Evolutionary conservation across 2,329 filamentous ascomycete genomes (phyloP).

Genomic region (Intubia oerlemansii): DNA sequence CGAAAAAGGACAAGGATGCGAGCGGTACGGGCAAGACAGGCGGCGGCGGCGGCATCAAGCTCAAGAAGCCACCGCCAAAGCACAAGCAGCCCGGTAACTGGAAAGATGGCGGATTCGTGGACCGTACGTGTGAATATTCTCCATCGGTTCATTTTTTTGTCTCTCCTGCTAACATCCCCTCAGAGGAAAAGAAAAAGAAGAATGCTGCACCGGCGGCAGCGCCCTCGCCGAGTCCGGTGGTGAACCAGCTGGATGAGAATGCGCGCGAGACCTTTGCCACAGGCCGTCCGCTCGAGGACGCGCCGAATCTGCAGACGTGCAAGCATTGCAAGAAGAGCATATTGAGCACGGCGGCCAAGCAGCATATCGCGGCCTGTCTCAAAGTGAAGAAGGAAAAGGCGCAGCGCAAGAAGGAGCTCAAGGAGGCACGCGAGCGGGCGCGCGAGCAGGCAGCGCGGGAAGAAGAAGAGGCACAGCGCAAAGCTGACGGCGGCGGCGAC

Average conservation of each 20-base stretch:
- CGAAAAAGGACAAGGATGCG: constrained; percentile 22
- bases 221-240: constrained; percentile 30
- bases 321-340: constrained; percentile 90
- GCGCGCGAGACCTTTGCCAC: constrained; percentile 63
- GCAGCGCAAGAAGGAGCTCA: constrained; percentile 53
- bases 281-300: constrained; percentile 62
- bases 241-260: constrained; percentile 52
- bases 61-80: constrained; percentile 42
- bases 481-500: constrained; percentile 22
- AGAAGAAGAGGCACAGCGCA: constrained; percentile 32
- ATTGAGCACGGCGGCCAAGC: constrained; percentile 49
- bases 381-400: constrained; percentile 69
- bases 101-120: constrained; percentile 42
- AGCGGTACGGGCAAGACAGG: constrained; percentile 12
- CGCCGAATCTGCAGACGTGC: constrained; percentile 61
- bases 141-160: too few relatives aligned
- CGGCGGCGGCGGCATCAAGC: constrained; percentile 33
- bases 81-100: constrained; percentile 48
- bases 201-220: constrained; percentile 21
- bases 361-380: constrained; percentile 67
- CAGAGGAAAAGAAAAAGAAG: constrained; percentile 26
- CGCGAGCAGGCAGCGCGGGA: constrained; percentile 37
- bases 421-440: constrained; percentile 46
- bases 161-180: neutral
- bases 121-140: constrained; percentile 25